These are phyloP conservation scores for Dalbergia cultrata DNA, from an alignment of 306 rosid genomes.

Conservation along the genomic window DNA sequence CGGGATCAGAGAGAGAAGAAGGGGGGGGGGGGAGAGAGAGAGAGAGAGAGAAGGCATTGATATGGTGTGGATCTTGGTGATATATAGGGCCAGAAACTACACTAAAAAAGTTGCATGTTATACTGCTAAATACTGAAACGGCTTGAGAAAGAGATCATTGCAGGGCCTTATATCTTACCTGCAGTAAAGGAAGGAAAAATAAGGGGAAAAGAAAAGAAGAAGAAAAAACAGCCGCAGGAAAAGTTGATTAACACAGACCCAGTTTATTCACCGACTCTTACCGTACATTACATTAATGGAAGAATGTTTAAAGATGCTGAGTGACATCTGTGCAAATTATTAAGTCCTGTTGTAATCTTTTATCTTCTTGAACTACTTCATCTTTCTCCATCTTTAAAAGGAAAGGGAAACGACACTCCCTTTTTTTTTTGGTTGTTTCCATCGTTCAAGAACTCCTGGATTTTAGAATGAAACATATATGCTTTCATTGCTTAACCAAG, in stretches of 20 bases:
- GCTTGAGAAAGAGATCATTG: conserved; percentile 39
- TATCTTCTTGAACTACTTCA: conserved; percentile 10
- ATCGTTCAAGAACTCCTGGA: conserved; percentile 22
- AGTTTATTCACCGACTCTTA: conserved; percentile 18
- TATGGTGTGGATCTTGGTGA: conserved; percentile 49
- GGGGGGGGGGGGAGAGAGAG: neutral
- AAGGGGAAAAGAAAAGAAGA: neutral
- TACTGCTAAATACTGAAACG: conserved; percentile 47
- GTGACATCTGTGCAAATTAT: conserved; percentile 14
- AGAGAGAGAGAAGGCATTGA: neutral
- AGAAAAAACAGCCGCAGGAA: neutral
- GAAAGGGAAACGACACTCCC: neutral
- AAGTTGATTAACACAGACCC: conserved; percentile 34
- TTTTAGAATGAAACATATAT: conserved; percentile 13
- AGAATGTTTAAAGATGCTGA: conserved; percentile 64
- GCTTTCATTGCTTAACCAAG: too few relatives aligned
- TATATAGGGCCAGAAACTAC: conserved; percentile 59
- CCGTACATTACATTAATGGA: conserved; percentile 28
- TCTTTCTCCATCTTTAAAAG: neutral
- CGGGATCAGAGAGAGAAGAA: conserved; percentile 52
- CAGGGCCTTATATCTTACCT: conserved; percentile 41
- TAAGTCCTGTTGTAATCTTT: neutral
- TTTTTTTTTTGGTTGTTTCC: neutral
- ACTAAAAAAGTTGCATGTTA: conserved; percentile 64
- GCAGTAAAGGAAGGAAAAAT: conserved; percentile 20